These are phyloP conservation scores for Epichloe aotearoae DNA, from an alignment of 2,329 filamentous ascomycete genomes.

Conservation along the genomic window DNA sequence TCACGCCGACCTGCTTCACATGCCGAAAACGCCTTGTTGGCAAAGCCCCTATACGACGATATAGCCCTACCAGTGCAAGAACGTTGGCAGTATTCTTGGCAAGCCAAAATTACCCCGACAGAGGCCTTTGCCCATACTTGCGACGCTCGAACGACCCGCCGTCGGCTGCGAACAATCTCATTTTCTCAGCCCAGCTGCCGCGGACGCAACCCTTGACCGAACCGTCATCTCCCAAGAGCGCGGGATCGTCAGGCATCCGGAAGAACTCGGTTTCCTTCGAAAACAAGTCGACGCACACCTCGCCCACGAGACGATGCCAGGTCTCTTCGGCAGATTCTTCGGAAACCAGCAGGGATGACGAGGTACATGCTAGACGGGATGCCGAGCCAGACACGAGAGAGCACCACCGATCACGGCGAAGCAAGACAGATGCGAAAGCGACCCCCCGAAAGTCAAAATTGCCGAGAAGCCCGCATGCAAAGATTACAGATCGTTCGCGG, in stretches of 20 bases:
- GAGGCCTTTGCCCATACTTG: constrained; percentile 48
- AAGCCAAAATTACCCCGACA: constrained; percentile 63
- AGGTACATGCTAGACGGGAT: background rate
- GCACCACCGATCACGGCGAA: background rate
- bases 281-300: background rate
- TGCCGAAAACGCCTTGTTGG: constrained; percentile 55
- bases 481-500: constrained; percentile 47
- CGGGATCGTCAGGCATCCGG: background rate
- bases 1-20: constrained; percentile 67
- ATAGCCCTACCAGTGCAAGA: constrained; percentile 69
- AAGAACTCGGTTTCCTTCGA: background rate
- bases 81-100: constrained; percentile 71
- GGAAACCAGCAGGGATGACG: background rate
- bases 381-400: background rate
- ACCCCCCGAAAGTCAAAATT: constrained; percentile 21
- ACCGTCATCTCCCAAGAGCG: background rate
- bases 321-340: background rate
- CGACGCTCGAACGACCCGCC: constrained; percentile 28
- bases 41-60: constrained; percentile 59
- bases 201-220: constrained; percentile 3
- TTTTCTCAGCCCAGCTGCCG: constrained; percentile 25
- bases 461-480: constrained; percentile 35
- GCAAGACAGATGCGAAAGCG: background rate
- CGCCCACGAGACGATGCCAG: background rate
- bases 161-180: constrained; percentile 32